Base-by-base conservation (phyloP, 148 eudicot species). In the Chenopodium quinoa region DNA sequence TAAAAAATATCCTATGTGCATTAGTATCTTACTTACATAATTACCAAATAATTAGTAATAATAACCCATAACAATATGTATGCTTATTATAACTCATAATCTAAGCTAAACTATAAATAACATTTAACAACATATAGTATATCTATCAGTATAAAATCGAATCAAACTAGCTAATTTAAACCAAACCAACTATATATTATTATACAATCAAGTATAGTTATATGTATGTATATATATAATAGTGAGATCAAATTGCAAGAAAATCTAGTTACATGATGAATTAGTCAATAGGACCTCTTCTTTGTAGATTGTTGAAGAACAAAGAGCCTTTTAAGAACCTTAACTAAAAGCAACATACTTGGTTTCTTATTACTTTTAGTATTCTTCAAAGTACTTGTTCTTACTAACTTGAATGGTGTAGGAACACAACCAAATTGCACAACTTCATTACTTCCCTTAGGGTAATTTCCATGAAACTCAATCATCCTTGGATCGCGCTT, bases 291-390 rank as follows among this genome's bases (percentile, higher is more conserved):
- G 2, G 82, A 52, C 40, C 68, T 29, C 72, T 80, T 85, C 80
- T 89, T 85, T 62, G 82, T 12, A 80, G 82, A 73, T 60, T 78
- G 88, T 69, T 82, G 91, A 80, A 87, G 85, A 52, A 79, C 80
- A 82, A 89, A 87, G 13, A 89, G 47, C 77, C 86, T 87, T 75
- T 79, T 89, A 78, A 89, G 78, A 34, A 87, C 87, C 81, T 82
- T 87, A 66, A 89, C 76, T 11, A 87, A 75, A 71, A 82, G 80
- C 11, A 87, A 48, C 10, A 82, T 75, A 60, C 86, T 83, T 16
- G 88, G 75, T 77, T 75, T 87, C 87, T 85, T 87, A 65, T 85
- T 87, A 65, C 17, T 68, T 31, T 14, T 60, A 46, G 25, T 58
- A 64, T 32, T 56, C 62, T 17, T 73, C 4, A 13, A 73, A 74